Percentiles rank a stretch among this genome's conserved stretches.
Conservation (phyloP, 164 flowering plant species). For the Warburgia ugandensis region DNA sequence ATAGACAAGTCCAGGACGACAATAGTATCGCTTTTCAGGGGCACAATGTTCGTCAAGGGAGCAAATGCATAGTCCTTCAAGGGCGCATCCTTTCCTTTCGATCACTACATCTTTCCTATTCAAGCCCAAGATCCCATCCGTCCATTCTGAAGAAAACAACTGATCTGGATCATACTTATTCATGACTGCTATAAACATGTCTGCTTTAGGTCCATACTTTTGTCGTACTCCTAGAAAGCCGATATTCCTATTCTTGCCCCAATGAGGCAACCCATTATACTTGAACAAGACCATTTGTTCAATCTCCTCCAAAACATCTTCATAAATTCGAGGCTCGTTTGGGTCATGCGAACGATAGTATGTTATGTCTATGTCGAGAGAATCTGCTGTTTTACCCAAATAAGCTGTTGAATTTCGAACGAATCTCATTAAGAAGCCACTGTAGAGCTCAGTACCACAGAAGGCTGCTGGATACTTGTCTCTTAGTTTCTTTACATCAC, state of each 20-base stretch:
- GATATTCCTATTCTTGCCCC: conserved; percentile 13
- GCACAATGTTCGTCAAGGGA: conserved; percentile 10
- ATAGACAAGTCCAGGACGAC: conserved; percentile 8
- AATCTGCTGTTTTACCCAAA: conserved; percentile 6
- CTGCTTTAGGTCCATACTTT: conserved; percentile 2
- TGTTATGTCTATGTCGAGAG: conserved; percentile 9
- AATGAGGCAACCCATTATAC: conserved; percentile 11
- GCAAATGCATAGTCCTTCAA: conserved; percentile 12
- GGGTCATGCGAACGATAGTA: conserved; percentile 6
- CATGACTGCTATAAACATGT: conserved; percentile 6
- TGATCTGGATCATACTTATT: conserved; percentile 8
- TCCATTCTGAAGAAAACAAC: conserved; percentile 10
- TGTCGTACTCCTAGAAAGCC: conserved; percentile 2
- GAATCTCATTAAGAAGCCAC: conserved; percentile 7
- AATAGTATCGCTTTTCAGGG: conserved; percentile 5
- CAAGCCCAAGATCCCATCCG: conserved; percentile 6
- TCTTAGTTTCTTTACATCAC: conserved; percentile 6
- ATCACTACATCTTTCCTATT: background rate
- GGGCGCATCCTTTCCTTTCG: conserved; percentile 4
- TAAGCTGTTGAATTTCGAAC: conserved; percentile 8
- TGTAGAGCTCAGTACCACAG: conserved; percentile 8
- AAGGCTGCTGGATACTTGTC: conserved; percentile 4
- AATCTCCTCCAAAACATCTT: conserved; percentile 9
- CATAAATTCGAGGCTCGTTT: conserved; percentile 2
- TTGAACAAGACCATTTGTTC: conserved; percentile 14